Base-by-base conservation (phyloP, 2,329 filamentous ascomycete genomes). In the Sporothrix brunneoviolacea region DNA sequence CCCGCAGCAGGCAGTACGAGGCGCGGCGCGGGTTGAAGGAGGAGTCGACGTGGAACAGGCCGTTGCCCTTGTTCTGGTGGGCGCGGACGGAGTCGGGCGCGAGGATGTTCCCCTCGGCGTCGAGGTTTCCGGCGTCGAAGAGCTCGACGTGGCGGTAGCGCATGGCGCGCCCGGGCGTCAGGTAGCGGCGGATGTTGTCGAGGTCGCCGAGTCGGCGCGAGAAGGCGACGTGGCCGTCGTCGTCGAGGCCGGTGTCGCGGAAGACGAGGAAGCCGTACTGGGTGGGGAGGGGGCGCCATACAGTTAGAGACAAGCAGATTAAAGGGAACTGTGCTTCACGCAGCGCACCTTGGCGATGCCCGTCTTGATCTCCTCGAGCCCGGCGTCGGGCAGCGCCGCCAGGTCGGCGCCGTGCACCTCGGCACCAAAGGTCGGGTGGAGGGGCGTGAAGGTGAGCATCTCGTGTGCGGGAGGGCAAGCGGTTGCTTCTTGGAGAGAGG, bases 71-170 rank as follows among this genome's bases (percentile, higher is more conserved):
- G 55, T 68, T 70, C 52, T 65, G 63, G 42, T 71, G 66, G 12
- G 65, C 64, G 19, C 72, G 66, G 18, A 69, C 64, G 48, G 64
- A 66, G 46, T 68, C 64, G 4, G 68, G 56, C 32, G 68, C 62
- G n/a, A 75, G 64, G 2, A 75, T 57, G 1, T 62, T 61, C 39
- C 71, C 72, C 37, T 77, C 69, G 2, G 67, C 66, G 43, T 77
- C 70, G 12, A 80, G 63, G 60, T 82, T 82, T 46, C 74, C 69
- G 0, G 76, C 76, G 55, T 82, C 79, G 59, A 81, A 81, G 1
- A 82, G 68, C 59, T 80, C 73, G 37, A 69, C 64, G 53, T 73
- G 68, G 2, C 62, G 57, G 54, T 76, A 71, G 18, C 76, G 71
- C 51, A 71, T 67, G 57, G 70, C 68, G 38, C 73, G 69, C 15